Percentiles rank a stretch among this genome's conserved stretches.
Conservation (phyloP, 1,284 basidiomycete genomes). For the Pseudozyma thailandica region DNA sequence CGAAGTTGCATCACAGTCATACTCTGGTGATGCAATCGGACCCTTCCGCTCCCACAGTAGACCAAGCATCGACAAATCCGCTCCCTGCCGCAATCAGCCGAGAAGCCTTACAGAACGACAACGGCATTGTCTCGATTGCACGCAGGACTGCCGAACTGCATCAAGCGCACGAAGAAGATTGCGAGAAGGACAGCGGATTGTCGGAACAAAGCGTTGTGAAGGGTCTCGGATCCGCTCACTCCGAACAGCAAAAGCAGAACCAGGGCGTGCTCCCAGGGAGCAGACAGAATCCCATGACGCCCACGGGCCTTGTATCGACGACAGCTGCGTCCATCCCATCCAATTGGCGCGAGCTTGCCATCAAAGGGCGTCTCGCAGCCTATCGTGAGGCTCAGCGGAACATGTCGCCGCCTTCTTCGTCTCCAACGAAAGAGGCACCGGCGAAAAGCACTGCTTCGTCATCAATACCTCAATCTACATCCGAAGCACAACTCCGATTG, state of each 20-base stretch:
- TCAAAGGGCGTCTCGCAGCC: conserved; percentile 19
- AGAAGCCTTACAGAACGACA: neutral
- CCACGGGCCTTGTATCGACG: conserved; percentile 28
- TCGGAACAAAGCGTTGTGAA: neutral
- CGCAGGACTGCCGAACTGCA: neutral
- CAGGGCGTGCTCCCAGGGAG: conserved; percentile 18
- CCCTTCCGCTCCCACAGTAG: neutral
- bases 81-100: neutral
- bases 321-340: conserved; percentile 17
- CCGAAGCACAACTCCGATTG: neutral
- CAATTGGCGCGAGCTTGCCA: conserved; percentile 40
- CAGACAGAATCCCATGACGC: conserved; percentile 31
- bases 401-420: conserved; percentile 11
- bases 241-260: conserved; percentile 2
- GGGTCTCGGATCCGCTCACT: neutral
- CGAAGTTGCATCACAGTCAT: neutral
- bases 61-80: conserved; percentile 1
- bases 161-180: neutral
- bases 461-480: neutral
- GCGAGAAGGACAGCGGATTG: conserved; percentile 5
- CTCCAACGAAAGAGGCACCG: conserved; percentile 3
- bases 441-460: conserved; percentile 1
- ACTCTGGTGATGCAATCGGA: neutral
- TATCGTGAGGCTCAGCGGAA: conserved; percentile 37
- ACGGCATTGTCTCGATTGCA: neutral